Conservation (phyloP, 495 filamentous ascomycete species). For the Aspergillus heteromorphus region DNA sequence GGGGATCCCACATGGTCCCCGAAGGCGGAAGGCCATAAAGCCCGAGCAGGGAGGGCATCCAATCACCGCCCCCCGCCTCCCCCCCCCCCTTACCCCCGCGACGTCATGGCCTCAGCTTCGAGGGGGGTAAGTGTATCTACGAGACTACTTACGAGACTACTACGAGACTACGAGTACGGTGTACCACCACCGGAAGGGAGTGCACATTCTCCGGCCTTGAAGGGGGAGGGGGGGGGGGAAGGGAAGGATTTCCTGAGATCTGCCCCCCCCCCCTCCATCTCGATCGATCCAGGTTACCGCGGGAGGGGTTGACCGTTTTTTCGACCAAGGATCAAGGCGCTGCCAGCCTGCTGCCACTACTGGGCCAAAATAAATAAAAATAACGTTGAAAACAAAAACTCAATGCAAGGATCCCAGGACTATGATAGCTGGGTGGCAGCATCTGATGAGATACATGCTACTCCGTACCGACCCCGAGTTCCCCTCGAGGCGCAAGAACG, state of each 20-base stretch:
- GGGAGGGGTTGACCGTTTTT: conserved; percentile 11
- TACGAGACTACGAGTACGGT: too few relatives aligned
- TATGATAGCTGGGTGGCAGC: too few relatives aligned
- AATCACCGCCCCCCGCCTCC: conserved; percentile 2
- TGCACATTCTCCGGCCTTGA: neutral
- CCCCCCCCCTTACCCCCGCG: neutral
- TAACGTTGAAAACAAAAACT: too few relatives aligned
- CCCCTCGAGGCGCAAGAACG: too few relatives aligned
- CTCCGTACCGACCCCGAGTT: too few relatives aligned
- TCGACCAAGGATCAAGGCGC: conserved; percentile 1
- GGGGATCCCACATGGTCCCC: conserved; percentile 22
- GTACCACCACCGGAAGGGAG: neutral
- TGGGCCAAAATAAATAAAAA: neutral
- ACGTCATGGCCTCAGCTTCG: neutral
- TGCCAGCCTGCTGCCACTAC: neutral
- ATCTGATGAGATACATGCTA: neutral
- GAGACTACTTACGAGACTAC: too few relatives aligned
- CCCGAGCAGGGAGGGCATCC: conserved; percentile 15
- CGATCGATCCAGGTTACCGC: conserved; percentile 6
- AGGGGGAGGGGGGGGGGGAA: neutral
- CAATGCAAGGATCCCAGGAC: too few relatives aligned
- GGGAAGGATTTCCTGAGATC: neutral
- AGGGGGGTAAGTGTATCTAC: too few relatives aligned
- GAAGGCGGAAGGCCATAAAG: conserved; percentile 9
- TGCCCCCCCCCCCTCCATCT: neutral